Conservation (phyloP, 75 land plant genomes). For the Isoetes taiwanensis region DNA sequence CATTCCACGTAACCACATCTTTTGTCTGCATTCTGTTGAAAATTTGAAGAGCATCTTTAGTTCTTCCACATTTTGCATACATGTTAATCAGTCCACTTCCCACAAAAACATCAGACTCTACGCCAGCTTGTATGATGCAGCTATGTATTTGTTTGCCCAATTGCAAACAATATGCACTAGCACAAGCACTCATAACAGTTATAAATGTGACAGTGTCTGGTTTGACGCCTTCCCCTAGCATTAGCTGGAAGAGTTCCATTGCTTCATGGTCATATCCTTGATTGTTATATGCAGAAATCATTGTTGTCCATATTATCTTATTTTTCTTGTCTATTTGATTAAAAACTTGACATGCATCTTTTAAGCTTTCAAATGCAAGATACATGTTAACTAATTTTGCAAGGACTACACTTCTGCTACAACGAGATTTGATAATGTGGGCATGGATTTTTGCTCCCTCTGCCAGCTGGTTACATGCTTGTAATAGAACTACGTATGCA, state of each 20-base stretch:
- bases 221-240: not conserved
- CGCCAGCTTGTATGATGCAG: not conserved
- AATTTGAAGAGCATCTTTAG: not conserved
- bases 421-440: too few relatives aligned
- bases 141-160: not conserved
- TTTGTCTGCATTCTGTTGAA: not conserved
- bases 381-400: too few relatives aligned
- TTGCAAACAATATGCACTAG: not conserved
- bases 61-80: not conserved
- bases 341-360: too few relatives aligned
- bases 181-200: not conserved
- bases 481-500: too few relatives aligned
- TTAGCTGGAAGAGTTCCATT: not conserved
- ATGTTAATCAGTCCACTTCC: not conserved
- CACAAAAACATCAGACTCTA: not conserved
- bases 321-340: not conserved
- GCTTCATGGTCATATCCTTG: not conserved
- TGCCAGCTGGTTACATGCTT: too few relatives aligned
- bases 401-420: too few relatives aligned
- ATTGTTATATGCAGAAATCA: not conserved
- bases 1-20: not conserved
- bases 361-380: too few relatives aligned
- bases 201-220: not conserved
- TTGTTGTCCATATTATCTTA: not conserved
- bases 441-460: too few relatives aligned